Conservation (phyloP, 129 eudicot species). For the Helianthus tuberosus region DNA sequence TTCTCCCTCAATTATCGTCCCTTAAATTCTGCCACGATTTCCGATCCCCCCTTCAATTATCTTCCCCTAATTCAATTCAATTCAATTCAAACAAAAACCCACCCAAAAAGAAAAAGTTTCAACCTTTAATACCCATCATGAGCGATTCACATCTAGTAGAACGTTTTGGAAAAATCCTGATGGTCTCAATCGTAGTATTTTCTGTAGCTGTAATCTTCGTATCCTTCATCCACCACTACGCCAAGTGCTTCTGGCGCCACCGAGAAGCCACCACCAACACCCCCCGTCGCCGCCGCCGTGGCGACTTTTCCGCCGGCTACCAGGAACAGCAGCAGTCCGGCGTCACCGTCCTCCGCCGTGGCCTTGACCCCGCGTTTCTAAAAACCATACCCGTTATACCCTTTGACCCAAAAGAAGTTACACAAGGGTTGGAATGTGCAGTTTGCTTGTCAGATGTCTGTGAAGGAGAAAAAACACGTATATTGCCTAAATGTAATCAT, state of each 20-base stretch:
- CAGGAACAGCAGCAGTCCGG: constrained; percentile 32
- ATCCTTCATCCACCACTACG: constrained; percentile 59
- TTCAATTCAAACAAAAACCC: too few relatives aligned
- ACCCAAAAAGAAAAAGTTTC: too few relatives aligned
- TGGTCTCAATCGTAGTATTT: constrained; percentile 45
- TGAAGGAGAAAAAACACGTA: constrained; percentile 39
- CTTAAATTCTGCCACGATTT: too few relatives aligned
- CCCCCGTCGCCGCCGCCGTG: constrained; percentile 54
- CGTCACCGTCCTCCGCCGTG: constrained; percentile 47
- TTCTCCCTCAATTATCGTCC: too few relatives aligned
- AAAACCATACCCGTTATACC: constrained; percentile 51
- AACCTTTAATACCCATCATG: too few relatives aligned
- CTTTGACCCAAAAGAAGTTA: constrained; percentile 47
- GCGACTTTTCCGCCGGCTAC: constrained; percentile 53
- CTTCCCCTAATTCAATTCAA: too few relatives aligned
- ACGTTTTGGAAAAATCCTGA: constrained; percentile 60
- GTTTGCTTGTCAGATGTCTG: constrained; percentile 34
- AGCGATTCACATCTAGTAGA: constrained; percentile 32
- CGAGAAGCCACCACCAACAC: constrained; percentile 2
- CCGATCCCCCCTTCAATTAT: too few relatives aligned
- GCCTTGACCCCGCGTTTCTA: constrained; percentile 61
- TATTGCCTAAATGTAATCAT: constrained; percentile 47
- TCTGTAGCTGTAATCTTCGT: constrained; percentile 48
- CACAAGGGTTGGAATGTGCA: constrained; percentile 69
- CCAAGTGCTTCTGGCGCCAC: constrained; percentile 47